phyloP scores from a whole-genome alignment of 441 rosid genomes.

The Lepidium campestre region DNA sequence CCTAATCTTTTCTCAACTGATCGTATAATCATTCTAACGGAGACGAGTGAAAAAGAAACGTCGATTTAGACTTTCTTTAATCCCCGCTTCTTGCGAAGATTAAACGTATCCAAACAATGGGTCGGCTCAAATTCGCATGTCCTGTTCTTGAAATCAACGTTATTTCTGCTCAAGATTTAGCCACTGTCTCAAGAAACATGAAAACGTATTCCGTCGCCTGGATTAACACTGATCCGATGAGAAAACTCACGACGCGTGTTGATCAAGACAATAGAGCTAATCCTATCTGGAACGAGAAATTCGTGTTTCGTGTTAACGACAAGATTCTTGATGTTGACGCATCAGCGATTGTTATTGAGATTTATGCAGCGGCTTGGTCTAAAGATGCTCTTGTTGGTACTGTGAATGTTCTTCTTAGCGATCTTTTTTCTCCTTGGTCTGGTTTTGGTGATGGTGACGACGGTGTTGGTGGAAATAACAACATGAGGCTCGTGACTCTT shows the following conservation, averaged over 20 bases:
- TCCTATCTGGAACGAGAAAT: constrained; percentile 67
- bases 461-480: constrained; percentile 25
- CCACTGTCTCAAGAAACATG: constrained; percentile 65
- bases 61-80: background rate
- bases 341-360: constrained; percentile 60
- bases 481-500: constrained; percentile 58
- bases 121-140: constrained; percentile 32
- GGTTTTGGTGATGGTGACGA: constrained; percentile 21
- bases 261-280: constrained; percentile 41
- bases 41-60: background rate
- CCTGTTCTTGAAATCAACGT: constrained; percentile 67
- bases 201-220: constrained; percentile 71
- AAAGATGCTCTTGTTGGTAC: constrained; percentile 69
- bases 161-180: constrained; percentile 74
- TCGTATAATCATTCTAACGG: constrained; percentile 11
- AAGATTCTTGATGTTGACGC: constrained; percentile 49
- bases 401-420: constrained; percentile 54
- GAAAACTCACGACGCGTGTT: constrained; percentile 48
- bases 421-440: constrained; percentile 49
- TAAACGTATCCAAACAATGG: constrained; percentile 27
- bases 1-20: constrained; percentile 6
- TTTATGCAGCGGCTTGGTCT: constrained; percentile 84
- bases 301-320: constrained; percentile 69
- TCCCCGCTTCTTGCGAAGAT: constrained; percentile 17
- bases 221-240: constrained; percentile 44